Evolutionary conservation across 441 rosid genomes (phyloP).

Genomic region (Populus trichocarpa): DNA sequence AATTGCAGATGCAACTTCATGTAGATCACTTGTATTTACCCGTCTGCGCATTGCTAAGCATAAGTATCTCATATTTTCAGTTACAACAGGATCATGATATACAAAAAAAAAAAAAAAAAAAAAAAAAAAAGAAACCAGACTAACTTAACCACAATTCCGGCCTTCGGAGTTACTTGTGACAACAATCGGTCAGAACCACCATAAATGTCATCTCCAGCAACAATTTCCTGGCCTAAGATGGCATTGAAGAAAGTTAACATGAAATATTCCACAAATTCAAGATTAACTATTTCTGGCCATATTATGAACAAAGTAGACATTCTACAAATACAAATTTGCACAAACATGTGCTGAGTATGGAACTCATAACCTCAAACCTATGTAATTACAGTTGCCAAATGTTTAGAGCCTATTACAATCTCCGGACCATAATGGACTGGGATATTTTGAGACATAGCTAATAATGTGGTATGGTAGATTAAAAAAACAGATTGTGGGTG

Average conservation of each 20-base stretch:
- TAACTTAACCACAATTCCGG: constrained; percentile 76
- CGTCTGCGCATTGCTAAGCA: constrained; percentile 48
- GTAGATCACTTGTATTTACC: constrained; percentile 65
- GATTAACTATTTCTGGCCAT: not conserved
- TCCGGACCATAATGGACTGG: not conserved
- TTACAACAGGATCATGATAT: not conserved
- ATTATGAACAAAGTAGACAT: not conserved
- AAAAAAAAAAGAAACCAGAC: constrained; percentile 25
- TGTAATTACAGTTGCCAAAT: not conserved
- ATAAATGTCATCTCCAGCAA: constrained; percentile 93
- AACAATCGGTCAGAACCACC: constrained; percentile 92
- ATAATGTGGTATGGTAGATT: not conserved
- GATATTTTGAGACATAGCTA: not conserved
- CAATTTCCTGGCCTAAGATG: constrained; percentile 72
- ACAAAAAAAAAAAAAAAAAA: too few species aligned
- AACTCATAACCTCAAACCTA: not conserved
- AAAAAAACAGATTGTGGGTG: not conserved
- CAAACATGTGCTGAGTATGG: not conserved
- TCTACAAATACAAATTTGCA: not conserved
- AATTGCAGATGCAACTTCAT: constrained; percentile 77
- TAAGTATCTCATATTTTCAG: constrained; percentile 12
- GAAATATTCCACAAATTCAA: constrained; percentile 9
- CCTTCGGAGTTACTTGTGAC: constrained; percentile 76
- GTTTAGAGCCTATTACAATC: not conserved
- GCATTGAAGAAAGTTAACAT: constrained; percentile 2